Evolutionary conservation across 2,329 filamentous ascomycete species (phyloP).

Genomic region (Microdochium paspali): DNA sequence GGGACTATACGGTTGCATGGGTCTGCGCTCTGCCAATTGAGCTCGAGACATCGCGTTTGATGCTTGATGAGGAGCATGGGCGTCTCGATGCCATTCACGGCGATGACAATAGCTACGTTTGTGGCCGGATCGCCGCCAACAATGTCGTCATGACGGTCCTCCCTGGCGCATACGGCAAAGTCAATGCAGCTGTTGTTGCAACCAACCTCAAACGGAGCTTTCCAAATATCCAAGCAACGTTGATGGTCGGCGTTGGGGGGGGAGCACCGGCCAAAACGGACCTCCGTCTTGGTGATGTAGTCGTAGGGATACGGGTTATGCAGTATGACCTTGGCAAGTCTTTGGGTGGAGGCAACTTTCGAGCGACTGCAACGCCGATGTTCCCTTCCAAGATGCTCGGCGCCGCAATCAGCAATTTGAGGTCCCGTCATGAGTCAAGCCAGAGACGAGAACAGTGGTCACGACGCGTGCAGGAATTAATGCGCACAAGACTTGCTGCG

Average conservation of each 20-base stretch:
- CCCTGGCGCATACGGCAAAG: constrained; percentile 8
- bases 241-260: neutral
- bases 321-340: neutral
- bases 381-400: neutral
- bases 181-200: constrained; percentile 9
- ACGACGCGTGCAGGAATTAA: neutral
- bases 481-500: neutral
- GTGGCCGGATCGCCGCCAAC: constrained; percentile 9
- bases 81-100: constrained; percentile 1
- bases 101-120: constrained; percentile 12
- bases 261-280: neutral
- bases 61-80: constrained; percentile 18
- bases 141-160: constrained; percentile 11
- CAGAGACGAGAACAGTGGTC: no score
- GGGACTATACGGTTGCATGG: constrained; percentile 20
- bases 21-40: constrained; percentile 21
- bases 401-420: constrained; percentile 1
- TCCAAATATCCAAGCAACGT: constrained; percentile 7
- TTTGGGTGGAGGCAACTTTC: neutral
- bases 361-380: neutral
- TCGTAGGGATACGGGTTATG: neutral
- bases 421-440: neutral
- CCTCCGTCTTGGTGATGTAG: neutral
- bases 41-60: constrained; percentile 15
- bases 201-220: constrained; percentile 8